Evolutionary conservation across 495 filamentous ascomycete species (phyloP).

Genomic region (Aspergillus bridgeri): DNA sequence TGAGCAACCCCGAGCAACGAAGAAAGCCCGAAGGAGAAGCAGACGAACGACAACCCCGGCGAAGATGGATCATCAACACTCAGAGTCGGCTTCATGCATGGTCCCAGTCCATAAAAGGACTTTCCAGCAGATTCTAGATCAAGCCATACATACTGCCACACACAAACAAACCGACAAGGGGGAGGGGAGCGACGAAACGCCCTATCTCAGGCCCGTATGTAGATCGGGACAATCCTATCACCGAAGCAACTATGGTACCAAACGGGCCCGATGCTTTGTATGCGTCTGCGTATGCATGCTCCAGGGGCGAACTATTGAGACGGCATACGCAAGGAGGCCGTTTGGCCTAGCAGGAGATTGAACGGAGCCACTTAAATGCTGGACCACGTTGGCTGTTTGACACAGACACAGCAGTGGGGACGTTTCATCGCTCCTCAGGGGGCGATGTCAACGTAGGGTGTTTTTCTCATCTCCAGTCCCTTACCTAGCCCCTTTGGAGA

Average conservation of each 20-base stretch:
- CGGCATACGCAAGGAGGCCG: constrained; percentile 14
- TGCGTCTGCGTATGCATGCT: not conserved
- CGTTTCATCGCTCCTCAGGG: not conserved
- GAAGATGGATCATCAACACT: not conserved
- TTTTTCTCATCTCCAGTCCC: not conserved
- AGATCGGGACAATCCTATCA: not conserved
- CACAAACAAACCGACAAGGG: too few species aligned
- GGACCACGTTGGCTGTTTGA: not conserved
- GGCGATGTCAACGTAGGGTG: too few species aligned
- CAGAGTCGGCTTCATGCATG: not conserved
- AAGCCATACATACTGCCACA: not conserved
- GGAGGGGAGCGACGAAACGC: not conserved
- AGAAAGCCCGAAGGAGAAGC: not conserved
- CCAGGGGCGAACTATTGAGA: not conserved
- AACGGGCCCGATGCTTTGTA: not conserved
- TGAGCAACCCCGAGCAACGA: not conserved
- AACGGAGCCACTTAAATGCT: not conserved
- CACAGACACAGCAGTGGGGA: not conserved
- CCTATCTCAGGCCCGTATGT: not conserved
- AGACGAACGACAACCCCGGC: not conserved
- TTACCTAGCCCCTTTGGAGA: not conserved
- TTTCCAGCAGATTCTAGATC: not conserved
- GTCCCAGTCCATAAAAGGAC: not conserved
- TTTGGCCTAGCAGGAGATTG: not conserved
- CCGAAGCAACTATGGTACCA: not conserved